A percentile compares a stretch with the other conserved stretches of the same genome.
Conservation (phyloP, 768 basidiomycete genomes). For the Pleurotus djamor region DNA sequence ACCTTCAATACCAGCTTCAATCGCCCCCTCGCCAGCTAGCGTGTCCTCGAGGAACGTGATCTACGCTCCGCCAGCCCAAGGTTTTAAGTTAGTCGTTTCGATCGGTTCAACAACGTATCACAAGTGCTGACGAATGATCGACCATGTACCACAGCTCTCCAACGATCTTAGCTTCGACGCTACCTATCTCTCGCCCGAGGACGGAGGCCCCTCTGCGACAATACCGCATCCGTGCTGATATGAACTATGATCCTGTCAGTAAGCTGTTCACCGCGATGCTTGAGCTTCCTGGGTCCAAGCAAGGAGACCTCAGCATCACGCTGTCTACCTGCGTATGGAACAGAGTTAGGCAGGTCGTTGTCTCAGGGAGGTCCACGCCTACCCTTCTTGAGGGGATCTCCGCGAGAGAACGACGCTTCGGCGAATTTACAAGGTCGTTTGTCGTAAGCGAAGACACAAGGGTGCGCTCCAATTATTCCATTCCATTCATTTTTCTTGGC, state of each 20-base stretch:
- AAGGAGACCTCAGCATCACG: conserved; percentile 52
- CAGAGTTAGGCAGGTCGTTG: conserved; percentile 57
- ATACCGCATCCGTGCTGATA: conserved; percentile 57
- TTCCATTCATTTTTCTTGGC: neutral
- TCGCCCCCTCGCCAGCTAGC: conserved; percentile 18
- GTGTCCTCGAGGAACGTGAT: conserved; percentile 21
- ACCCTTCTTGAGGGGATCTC: conserved; percentile 31
- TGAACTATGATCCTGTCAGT: conserved; percentile 51
- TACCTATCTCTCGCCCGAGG: conserved; percentile 13
- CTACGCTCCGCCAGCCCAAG: conserved; percentile 11
- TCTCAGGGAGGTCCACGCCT: conserved; percentile 45
- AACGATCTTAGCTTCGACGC: conserved; percentile 2
- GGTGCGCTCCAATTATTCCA: conserved; percentile 32
- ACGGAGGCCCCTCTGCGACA: conserved; percentile 19
- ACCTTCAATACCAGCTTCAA: conserved; percentile 15
- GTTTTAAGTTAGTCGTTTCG: conserved; percentile 9
- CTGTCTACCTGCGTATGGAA: conserved; percentile 63
- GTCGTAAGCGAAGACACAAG: conserved; percentile 54
- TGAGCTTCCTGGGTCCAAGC: conserved; percentile 69
- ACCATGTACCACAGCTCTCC: conserved; percentile 1
- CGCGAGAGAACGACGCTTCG: conserved; percentile 53
- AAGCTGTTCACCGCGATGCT: conserved; percentile 56
- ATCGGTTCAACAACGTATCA: neutral
- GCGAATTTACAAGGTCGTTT: conserved; percentile 46
- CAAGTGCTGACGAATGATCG: neutral